These are phyloP conservation scores for Lactifluus echinatus DNA, from an alignment of 768 basidiomycete species.

Conservation along the genomic window DNA sequence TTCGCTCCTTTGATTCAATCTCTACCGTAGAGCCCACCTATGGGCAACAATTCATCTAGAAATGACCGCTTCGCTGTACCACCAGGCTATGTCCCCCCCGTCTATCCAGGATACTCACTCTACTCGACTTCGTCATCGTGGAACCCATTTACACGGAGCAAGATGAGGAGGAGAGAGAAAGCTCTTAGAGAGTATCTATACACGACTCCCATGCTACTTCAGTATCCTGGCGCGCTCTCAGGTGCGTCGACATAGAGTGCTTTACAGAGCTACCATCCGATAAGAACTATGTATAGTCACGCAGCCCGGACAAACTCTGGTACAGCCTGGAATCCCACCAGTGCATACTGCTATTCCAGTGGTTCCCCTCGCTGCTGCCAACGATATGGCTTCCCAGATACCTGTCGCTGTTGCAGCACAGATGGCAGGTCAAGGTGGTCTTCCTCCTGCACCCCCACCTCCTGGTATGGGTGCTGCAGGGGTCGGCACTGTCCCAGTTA, in stretches of 20 bases:
- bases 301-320: slow-evolving; percentile 12
- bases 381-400: neutral
- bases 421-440: neutral
- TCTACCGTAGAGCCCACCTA: neutral
- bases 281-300: neutral
- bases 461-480: neutral
- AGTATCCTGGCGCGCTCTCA: slow-evolving; percentile 13
- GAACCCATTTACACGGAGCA: slow-evolving; percentile 17
- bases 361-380: neutral
- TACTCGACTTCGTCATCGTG: neutral
- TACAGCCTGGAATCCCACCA: slow-evolving; percentile 8
- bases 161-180: slow-evolving; percentile 15
- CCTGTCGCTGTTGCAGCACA: neutral
- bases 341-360: slow-evolving; percentile 7
- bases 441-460: neutral
- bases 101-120: slow-evolving; percentile 4
- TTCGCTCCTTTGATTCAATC: neutral
- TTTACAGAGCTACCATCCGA: neutral
- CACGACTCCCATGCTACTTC: slow-evolving; percentile 15
- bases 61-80: slow-evolving; percentile 8
- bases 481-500: no score
- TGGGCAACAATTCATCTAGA: slow-evolving; percentile 15
- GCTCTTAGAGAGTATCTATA: slow-evolving; percentile 16
- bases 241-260: neutral
- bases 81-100: slow-evolving; percentile 8